A percentile compares a stretch with the other conserved stretches of the same genome.
Conservation (phyloP, 768 basidiomycete species). For the Leccinum longicurvipes region DNA sequence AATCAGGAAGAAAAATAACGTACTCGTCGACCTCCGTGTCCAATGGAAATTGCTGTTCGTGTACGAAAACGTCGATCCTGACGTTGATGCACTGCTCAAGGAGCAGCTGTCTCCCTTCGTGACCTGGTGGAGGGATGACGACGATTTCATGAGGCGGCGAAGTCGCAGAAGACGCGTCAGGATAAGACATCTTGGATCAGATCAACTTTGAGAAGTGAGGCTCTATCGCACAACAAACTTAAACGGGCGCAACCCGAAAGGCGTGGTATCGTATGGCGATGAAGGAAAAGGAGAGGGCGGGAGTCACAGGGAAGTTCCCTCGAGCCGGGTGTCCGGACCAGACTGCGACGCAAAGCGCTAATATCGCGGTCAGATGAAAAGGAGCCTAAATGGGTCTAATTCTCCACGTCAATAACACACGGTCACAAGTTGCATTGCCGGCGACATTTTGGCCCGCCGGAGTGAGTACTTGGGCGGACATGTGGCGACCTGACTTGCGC, state of each 20-base stretch:
- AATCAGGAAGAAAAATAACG: constrained; percentile 24
- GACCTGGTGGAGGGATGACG: constrained; percentile 37
- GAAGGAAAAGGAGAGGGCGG: background rate
- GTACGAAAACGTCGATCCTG: constrained; percentile 46
- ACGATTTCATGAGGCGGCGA: constrained; percentile 58
- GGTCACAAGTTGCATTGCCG: constrained; percentile 1
- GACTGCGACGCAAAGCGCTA: constrained; percentile 11
- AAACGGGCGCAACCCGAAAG: constrained; percentile 8
- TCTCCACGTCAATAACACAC: background rate
- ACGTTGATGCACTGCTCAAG: constrained; percentile 66
- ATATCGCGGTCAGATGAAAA: background rate
- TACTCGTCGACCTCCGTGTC: constrained; percentile 77
- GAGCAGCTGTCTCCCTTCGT: constrained; percentile 41
- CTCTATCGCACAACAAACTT: constrained; percentile 16
- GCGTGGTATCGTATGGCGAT: constrained; percentile 1
- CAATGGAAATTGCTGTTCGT: constrained; percentile 61
- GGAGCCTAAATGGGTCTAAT: constrained; percentile 2
- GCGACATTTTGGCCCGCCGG: constrained; percentile 8
- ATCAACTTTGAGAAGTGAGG: constrained; percentile 2
- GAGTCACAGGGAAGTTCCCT: constrained; percentile 17
- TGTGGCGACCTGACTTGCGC: constrained; percentile 1
- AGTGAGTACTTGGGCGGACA: background rate
- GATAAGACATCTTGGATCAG: constrained; percentile 14
- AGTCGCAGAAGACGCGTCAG: constrained; percentile 5
- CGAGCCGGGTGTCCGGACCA: constrained; percentile 15